phyloP scores from a whole-genome alignment of 2,329 filamentous ascomycete species.

The Hortaea werneckii region DNA sequence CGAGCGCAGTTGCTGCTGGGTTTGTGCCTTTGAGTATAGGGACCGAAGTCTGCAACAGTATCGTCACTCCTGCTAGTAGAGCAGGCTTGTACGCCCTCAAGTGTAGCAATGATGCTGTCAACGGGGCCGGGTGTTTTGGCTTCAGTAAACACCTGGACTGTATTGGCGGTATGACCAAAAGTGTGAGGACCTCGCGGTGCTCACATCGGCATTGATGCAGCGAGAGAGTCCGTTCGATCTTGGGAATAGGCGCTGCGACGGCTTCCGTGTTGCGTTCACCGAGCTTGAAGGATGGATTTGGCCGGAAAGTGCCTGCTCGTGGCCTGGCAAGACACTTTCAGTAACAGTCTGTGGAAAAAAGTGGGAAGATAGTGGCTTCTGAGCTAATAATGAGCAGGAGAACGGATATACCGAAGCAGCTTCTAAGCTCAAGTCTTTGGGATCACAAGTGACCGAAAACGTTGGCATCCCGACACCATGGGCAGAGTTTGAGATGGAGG shows the following conservation, averaged over 20 bases:
- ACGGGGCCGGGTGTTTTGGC: not conserved
- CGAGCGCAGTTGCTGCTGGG: slow-evolving; percentile 30
- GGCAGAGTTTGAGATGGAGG: not conserved
- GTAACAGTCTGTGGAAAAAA: too few relatives aligned
- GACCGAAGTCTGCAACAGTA: slow-evolving; percentile 31
- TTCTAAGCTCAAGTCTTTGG: not conserved
- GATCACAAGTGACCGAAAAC: slow-evolving; percentile 1
- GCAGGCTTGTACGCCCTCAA: slow-evolving; percentile 32
- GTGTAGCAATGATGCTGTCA: slow-evolving; percentile 1
- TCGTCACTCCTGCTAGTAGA: slow-evolving; percentile 31
- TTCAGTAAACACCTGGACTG: slow-evolving; percentile 4
- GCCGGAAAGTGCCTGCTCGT: not conserved
- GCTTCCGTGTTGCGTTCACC: slow-evolving; percentile 2
- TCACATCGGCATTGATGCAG: slow-evolving; percentile 3
- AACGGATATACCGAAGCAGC: not conserved
- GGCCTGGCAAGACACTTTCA: not conserved
- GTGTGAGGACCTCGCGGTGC: not conserved
- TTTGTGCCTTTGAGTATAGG: slow-evolving; percentile 30
- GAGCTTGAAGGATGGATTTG: slow-evolving; percentile 1
- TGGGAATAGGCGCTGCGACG: not conserved
- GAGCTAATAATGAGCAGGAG: not conserved
- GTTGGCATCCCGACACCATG: not conserved
- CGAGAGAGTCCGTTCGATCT: not conserved
- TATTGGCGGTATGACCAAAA: slow-evolving; percentile 5
- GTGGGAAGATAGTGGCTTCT: too few relatives aligned